Evolutionary conservation across 116 monocot genomes (phyloP).

Genomic region (Cymodocea nodosa): DNA sequence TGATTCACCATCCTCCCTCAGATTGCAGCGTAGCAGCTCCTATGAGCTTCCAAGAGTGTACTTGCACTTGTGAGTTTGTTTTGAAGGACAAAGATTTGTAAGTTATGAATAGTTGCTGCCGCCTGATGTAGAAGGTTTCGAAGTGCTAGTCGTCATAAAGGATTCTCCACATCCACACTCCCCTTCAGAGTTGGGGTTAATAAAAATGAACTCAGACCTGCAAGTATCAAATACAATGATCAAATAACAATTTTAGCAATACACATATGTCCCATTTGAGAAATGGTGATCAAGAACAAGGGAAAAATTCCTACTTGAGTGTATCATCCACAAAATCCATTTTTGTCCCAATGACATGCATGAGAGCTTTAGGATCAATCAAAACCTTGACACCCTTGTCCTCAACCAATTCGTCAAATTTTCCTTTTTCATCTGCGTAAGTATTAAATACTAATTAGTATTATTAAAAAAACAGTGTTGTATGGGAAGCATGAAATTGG

Average conservation of each 20-base stretch:
- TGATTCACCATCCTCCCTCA: no score
- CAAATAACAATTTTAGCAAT: not conserved
- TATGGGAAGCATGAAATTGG: not conserved
- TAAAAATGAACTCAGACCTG: conserved; percentile 85
- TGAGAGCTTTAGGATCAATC: conserved; percentile 88
- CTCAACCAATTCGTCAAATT: conserved; percentile 91
- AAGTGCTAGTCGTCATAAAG: conserved; percentile 34
- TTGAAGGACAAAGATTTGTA: not conserved
- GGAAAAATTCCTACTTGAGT: conserved; percentile 38
- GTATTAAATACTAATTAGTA: not conserved
- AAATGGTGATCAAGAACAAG: no score
- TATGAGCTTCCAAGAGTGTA: no score
- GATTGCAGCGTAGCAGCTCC: no score
- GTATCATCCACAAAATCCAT: conserved; percentile 96
- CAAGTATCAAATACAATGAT: conserved; percentile 1
- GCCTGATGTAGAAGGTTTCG: conserved; percentile 1
- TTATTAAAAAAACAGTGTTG: not conserved
- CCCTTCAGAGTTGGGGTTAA: conserved; percentile 61
- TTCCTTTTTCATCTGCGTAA: conserved; percentile 71
- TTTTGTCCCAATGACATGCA: conserved; percentile 95
- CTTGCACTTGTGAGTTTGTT: no score
- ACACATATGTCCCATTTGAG: no score
- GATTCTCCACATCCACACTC: conserved; percentile 72
- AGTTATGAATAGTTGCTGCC: not conserved
- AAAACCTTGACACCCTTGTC: conserved; percentile 89